A percentile compares a stretch with the other conserved stretches of the same genome.
phyloP scores from a whole-genome alignment of 176 grass and related monocot species.

The Phoenix roebelenii region DNA sequence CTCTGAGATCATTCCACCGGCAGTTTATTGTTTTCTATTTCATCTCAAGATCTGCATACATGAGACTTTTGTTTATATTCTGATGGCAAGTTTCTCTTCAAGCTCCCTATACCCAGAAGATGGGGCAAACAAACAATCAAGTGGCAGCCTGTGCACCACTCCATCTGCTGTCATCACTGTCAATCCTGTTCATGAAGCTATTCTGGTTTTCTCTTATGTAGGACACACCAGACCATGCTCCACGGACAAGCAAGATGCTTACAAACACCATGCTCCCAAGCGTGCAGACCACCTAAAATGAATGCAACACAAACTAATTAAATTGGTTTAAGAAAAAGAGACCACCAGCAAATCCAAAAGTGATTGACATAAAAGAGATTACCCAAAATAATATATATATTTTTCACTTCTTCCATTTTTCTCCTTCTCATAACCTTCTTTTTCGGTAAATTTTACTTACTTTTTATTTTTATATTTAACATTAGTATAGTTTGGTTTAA shows the following conservation, averaged over 20 bases:
- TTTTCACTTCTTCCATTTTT: too few relatives aligned
- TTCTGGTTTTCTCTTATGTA: slow-evolving; percentile 75
- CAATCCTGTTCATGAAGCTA: slow-evolving; percentile 57
- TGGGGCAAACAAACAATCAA: slow-evolving; percentile 19
- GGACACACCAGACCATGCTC: slow-evolving; percentile 76
- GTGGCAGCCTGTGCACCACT: slow-evolving; percentile 49
- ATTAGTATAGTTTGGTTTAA: too few relatives aligned
- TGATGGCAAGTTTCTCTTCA: too few relatives aligned
- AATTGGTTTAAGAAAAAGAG: background rate
- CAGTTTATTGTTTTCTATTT: too few relatives aligned
- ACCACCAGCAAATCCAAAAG: background rate
- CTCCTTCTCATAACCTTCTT: too few relatives aligned
- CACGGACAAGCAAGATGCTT: slow-evolving; percentile 83
- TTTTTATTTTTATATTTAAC: too few relatives aligned
- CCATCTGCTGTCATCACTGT: slow-evolving; percentile 58
- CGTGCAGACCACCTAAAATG: slow-evolving; percentile 69
- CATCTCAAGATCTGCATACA: too few relatives aligned
- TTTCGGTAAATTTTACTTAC: too few relatives aligned
- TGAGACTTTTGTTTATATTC: too few relatives aligned
- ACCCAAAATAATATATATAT: too few relatives aligned
- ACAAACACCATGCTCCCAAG: slow-evolving; percentile 90
- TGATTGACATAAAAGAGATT: background rate
- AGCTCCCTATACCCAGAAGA: too few relatives aligned
- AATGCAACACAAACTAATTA: background rate
- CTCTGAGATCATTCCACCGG: too few relatives aligned